Percentiles rank a stretch among this genome's conserved stretches.
phyloP scores from a whole-genome alignment of 257 asterid genomes.

The Nicotiana otophora region DNA sequence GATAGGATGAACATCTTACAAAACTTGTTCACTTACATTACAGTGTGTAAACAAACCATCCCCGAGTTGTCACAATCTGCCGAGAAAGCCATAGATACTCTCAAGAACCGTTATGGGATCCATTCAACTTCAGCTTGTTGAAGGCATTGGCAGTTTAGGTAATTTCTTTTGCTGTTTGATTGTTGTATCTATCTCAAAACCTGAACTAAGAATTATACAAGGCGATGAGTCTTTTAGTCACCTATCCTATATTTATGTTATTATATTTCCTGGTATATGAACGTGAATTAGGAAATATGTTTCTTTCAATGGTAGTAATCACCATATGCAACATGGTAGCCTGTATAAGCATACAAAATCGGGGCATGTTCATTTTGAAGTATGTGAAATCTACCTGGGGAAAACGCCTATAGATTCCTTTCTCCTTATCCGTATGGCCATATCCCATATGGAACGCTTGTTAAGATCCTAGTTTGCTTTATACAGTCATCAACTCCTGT shows the following conservation, averaged over 20 bases:
- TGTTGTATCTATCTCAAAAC: neutral
- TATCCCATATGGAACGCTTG: neutral
- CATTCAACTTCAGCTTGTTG: conserved; percentile 35
- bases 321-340: neutral
- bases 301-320: neutral
- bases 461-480: neutral
- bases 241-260: too few species aligned
- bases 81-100: conserved; percentile 65
- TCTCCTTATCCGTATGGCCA: neutral
- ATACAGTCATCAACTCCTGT: neutral
- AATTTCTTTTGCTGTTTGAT: neutral
- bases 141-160: conserved; percentile 8
- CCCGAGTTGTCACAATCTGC: conserved; percentile 59
- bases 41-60: conserved; percentile 67
- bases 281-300: neutral
- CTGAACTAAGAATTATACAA: neutral
- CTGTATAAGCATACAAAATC: neutral
- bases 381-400: neutral
- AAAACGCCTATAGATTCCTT: neutral
- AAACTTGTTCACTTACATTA: conserved; percentile 11
- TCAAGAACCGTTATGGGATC: conserved; percentile 64
- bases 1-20: conserved; percentile 5
- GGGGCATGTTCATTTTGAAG: neutral
- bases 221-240: neutral
- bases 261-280: neutral